Percentiles rank a stretch among this genome's conserved stretches.
phyloP scores from a whole-genome alignment of 352 stramenopile species.

The Phytopythium helicoides region DNA sequence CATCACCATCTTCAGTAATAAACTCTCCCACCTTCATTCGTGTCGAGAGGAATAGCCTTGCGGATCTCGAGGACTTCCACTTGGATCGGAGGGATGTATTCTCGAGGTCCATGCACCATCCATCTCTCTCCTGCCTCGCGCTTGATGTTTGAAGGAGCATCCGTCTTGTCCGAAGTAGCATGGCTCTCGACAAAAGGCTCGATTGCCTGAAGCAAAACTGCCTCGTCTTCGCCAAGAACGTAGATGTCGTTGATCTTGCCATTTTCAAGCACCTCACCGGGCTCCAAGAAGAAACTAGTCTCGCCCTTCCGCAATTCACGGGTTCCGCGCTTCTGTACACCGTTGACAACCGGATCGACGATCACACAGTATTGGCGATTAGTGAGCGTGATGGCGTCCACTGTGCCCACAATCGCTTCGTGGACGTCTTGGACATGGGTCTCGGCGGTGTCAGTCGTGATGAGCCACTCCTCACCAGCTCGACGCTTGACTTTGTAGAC shows the following conservation, averaged over 20 bases:
- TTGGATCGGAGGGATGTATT: constrained; percentile 79
- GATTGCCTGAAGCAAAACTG: constrained; percentile 69
- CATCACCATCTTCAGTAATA: too few relatives aligned
- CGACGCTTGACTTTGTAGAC: constrained; percentile 68
- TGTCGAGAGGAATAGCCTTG: constrained; percentile 71
- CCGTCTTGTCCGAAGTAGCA: constrained; percentile 18
- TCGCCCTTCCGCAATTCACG: constrained; percentile 73
- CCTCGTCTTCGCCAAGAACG: constrained; percentile 73
- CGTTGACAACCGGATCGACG: constrained; percentile 61
- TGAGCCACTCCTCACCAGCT: constrained; percentile 77
- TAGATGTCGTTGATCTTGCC: constrained; percentile 59
- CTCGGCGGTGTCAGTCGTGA: constrained; percentile 68
- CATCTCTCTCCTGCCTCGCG: constrained; percentile 69
- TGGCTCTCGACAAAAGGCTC: constrained; percentile 60
- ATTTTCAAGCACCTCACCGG: constrained; percentile 60
- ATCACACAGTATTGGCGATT: constrained; percentile 85
- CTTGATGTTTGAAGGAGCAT: constrained; percentile 15
- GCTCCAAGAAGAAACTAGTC: constrained; percentile 69
- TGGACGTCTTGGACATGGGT: constrained; percentile 79
- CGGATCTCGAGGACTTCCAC: constrained; percentile 77
- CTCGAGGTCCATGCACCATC: constrained; percentile 78
- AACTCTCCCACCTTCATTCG: constrained; percentile 46
- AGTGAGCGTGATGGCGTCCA: constrained; percentile 63
- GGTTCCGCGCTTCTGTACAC: constrained; percentile 67
- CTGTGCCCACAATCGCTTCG: constrained; percentile 61